Evolutionary conservation across 306 rosid genomes (phyloP), one percentile per base, ranked within the genome.

Genomic region (Citrullus colocynthis): DNA sequence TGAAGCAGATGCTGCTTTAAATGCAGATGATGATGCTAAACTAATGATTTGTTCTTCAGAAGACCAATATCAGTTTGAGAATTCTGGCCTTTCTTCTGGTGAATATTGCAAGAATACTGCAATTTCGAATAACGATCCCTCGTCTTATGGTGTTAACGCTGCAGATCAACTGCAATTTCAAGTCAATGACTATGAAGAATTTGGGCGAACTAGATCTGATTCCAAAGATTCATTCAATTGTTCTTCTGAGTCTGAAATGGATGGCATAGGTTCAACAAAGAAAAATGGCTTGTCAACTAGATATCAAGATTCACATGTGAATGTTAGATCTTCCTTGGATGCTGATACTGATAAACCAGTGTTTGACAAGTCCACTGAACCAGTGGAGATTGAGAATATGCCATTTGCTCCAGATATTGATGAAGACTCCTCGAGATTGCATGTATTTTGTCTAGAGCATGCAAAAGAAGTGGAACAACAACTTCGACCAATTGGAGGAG

Each of bases 371-470:
- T 39, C 85, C 44, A 51, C 39, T 54, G 78, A 75, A 76, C 73
- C 86, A 52, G 74, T 76, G 60, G 88, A 78, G 82, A 85, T 70
- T 66, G 82, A 83, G 80, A 83, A 80, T 32, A 70, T 81, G 85
- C 71, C 86, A 9, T 78, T 88, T 81, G 79, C 64, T 81, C 89
- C 90, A 64, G 79, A 83, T 56, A 84, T 87, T 45, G 93, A 96
- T 16, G 90, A 89, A 58, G 98, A 96, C 81, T 89, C 97, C 21
- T 89, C 96, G 64, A 91, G 98, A 85, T 81, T 91, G 93, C 99
- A 96, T 87, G 93, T 96, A 54, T 96, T 96, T 81, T 96, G 99
- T 84, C 92, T 92, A 42, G 99, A 93, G 87, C 99, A 96, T 85
- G 99, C 99, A 37, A 82, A 81, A 78, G 98, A 91, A 80, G 98